phyloP scores from a whole-genome alignment of 345 rosid species.

The Litchi chinensis region DNA sequence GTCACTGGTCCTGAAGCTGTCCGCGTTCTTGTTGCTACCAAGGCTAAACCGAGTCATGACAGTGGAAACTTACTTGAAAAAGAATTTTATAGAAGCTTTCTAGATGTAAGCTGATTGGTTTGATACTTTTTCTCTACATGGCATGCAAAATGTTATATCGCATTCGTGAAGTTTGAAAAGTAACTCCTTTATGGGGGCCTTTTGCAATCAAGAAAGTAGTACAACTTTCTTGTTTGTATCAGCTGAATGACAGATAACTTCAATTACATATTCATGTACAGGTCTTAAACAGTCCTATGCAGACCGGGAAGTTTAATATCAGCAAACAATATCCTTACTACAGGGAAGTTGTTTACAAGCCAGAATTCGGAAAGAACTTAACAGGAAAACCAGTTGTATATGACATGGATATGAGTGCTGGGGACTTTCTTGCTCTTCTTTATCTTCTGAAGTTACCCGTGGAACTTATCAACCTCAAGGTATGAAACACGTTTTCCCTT shows the following conservation, averaged over 20 bases:
- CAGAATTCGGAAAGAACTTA: constrained; percentile 49
- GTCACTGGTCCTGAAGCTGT: constrained; percentile 58
- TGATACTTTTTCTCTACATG: too few relatives aligned
- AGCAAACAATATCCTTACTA: constrained; percentile 72
- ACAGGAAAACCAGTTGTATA: constrained; percentile 77
- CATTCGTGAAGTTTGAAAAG: neutral
- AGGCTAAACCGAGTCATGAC: constrained; percentile 62
- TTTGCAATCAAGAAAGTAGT: neutral
- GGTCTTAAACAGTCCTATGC: constrained; percentile 65
- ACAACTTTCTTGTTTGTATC: neutral
- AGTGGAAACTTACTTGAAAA: constrained; percentile 47
- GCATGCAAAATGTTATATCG: too few relatives aligned
- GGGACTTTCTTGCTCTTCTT: constrained; percentile 35
- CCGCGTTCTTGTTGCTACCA: constrained; percentile 73
- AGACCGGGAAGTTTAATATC: constrained; percentile 69
- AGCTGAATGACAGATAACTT: neutral
- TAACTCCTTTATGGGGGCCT: neutral
- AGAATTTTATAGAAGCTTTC: constrained; percentile 72
- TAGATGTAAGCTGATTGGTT: constrained; percentile 59
- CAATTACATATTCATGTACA: neutral
- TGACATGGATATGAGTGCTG: constrained; percentile 62
- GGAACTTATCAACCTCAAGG: constrained; percentile 76
- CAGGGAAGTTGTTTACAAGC: constrained; percentile 57
- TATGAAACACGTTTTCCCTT: constrained; percentile 3
- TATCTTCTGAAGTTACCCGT: constrained; percentile 83